phyloP scores from a whole-genome alignment of 2,329 filamentous ascomycete species.

The Thielaviopsis populi region DNA sequence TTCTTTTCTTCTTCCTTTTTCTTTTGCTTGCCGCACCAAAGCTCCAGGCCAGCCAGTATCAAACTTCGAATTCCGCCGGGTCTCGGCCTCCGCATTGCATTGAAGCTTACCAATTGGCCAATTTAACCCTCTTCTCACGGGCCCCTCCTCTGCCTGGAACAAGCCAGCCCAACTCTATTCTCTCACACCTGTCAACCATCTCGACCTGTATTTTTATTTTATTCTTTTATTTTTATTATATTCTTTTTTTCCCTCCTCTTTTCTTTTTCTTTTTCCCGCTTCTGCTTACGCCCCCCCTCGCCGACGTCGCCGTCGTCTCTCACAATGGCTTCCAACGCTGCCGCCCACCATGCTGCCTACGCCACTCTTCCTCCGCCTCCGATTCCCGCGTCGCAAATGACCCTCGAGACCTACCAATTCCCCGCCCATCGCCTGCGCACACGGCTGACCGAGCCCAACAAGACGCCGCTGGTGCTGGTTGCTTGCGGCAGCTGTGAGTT shows the following conservation, averaged over 20 bases:
- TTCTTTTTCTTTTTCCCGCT: neutral
- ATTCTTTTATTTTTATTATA: neutral
- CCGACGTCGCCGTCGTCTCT: neutral
- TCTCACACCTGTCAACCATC: neutral
- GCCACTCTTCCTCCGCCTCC: slow-evolving; percentile 6
- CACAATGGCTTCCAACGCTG: slow-evolving; percentile 11
- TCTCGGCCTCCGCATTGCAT: slow-evolving; percentile 5
- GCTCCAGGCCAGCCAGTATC: too few relatives aligned
- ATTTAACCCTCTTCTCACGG: neutral
- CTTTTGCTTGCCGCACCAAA: neutral
- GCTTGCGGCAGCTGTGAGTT: slow-evolving; percentile 47
- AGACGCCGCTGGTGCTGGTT: slow-evolving; percentile 50
- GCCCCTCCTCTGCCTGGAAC: neutral
- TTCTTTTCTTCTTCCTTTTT: neutral
- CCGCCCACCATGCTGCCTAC: slow-evolving; percentile 7
- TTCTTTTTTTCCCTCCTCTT: neutral
- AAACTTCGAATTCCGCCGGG: neutral
- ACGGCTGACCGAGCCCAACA: slow-evolving; percentile 34
- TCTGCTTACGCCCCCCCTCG: neutral
- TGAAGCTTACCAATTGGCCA: neutral
- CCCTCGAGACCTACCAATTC: slow-evolving; percentile 38
- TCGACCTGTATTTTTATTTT: neutral
- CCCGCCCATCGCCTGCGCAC: slow-evolving; percentile 44
- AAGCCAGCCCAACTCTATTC: neutral
- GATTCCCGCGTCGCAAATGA: slow-evolving; percentile 21